Percentiles rank a stretch among this genome's conserved stretches.
Conservation (phyloP, 2,329 filamentous ascomycete genomes). For the Penicillium sp. region DNA sequence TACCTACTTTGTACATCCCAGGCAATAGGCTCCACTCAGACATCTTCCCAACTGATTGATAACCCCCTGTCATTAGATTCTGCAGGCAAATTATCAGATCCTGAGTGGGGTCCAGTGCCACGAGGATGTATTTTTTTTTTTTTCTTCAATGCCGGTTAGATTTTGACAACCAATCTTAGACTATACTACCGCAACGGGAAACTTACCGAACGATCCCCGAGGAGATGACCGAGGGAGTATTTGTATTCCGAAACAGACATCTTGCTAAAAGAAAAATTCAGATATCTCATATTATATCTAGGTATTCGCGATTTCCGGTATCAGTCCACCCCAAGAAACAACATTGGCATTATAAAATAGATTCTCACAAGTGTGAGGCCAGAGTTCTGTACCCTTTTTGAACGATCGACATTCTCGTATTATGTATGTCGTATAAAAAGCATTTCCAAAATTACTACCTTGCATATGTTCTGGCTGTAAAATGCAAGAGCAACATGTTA, state of each 20-base stretch:
- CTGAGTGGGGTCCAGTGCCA: slow-evolving; percentile 6
- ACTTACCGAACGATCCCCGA: not conserved
- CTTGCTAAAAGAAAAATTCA: not conserved
- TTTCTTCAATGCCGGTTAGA: not conserved
- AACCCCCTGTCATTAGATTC: not conserved
- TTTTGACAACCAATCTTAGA: not conserved
- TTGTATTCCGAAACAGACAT: not conserved
- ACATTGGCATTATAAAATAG: not conserved
- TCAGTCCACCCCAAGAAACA: slow-evolving; percentile 1
- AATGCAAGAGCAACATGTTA: not conserved
- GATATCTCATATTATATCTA: not conserved
- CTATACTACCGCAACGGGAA: not conserved
- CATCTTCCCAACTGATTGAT: slow-evolving; percentile 4
- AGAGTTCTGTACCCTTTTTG: not conserved
- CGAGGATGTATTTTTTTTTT: not conserved
- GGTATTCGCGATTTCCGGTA: too few relatives aligned
- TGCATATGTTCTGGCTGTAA: not conserved
- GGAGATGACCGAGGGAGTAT: not conserved
- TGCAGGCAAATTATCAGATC: slow-evolving; percentile 12
- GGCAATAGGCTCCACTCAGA: not conserved
- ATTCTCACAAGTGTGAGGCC: not conserved
- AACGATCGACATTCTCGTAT: not conserved
- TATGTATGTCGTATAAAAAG: not conserved
- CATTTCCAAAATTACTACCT: not conserved
- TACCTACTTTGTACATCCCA: not conserved